Conservation (phyloP, 768 basidiomycete genomes). For the Lentinula sp. region DNA sequence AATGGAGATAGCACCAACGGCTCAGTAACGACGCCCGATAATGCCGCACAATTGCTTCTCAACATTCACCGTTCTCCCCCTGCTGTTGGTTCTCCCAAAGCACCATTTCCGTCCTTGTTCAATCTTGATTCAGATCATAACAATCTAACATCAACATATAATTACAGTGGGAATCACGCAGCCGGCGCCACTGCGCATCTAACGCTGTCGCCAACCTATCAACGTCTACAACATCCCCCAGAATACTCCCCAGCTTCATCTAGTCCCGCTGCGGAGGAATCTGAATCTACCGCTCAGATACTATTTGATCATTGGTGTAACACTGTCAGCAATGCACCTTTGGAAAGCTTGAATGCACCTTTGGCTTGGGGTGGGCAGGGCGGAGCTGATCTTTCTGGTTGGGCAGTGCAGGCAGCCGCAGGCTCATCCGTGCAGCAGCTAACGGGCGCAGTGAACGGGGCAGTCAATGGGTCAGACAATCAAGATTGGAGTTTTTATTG, state of each 20-base stretch:
- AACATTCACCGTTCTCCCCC: constrained; percentile 38
- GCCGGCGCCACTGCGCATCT: not conserved
- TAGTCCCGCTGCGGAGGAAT: constrained; percentile 66
- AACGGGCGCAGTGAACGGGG: constrained; percentile 34
- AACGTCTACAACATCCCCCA: constrained; percentile 49
- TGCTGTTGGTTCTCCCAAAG: constrained; percentile 24
- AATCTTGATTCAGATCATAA: not conserved
- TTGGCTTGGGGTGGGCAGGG: constrained; percentile 59
- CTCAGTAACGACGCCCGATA: constrained; percentile 19
- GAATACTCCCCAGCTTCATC: constrained; percentile 60
- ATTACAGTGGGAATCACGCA: not conserved
- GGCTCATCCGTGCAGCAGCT: constrained; percentile 12
- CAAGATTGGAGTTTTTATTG: constrained; percentile 79
- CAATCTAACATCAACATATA: constrained; percentile 17
- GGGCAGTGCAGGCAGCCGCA: constrained; percentile 42
- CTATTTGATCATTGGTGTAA: constrained; percentile 83
- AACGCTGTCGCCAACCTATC: constrained; percentile 44
- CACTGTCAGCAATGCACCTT: constrained; percentile 62
- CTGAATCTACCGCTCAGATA: constrained; percentile 70
- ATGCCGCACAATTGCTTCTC: constrained; percentile 47
- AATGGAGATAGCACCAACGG: constrained; percentile 21
- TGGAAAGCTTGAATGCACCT: constrained; percentile 41
- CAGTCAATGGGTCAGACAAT: constrained; percentile 49
- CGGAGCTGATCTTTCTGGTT: constrained; percentile 51
- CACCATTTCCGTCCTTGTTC: constrained; percentile 23